Conservation (phyloP, 2,329 filamentous ascomycete genomes). For the Tolypocladium tropicale region DNA sequence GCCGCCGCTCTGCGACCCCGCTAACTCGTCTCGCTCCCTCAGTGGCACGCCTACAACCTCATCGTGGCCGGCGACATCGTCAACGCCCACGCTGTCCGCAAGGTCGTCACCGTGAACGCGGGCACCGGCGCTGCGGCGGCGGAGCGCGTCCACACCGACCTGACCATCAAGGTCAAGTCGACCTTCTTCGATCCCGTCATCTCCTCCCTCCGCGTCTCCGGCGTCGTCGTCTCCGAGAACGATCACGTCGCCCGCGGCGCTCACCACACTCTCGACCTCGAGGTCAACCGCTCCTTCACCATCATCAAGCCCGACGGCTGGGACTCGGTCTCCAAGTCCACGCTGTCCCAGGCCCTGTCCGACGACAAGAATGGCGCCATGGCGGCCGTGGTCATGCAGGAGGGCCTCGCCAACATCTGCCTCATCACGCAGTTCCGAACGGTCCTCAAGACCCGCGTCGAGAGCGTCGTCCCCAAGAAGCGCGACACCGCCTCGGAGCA, state of each 20-base stretch:
- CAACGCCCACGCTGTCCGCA: constrained; percentile 44
- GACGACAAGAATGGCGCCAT: constrained; percentile 72
- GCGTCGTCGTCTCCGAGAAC: constrained; percentile 43
- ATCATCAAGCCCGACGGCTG: constrained; percentile 75
- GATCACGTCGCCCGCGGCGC: constrained; percentile 41
- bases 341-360: constrained; percentile 68
- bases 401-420: constrained; percentile 74
- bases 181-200: constrained; percentile 48
- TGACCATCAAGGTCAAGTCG: constrained; percentile 45
- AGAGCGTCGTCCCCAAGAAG: constrained; percentile 59
- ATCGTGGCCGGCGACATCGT: constrained; percentile 43
- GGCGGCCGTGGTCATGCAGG: constrained; percentile 88
- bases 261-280: constrained; percentile 63
- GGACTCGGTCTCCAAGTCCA: constrained; percentile 79
- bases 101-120: constrained; percentile 38
- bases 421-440: constrained; percentile 74
- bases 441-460: constrained; percentile 52
- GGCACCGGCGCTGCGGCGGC: constrained; percentile 38
- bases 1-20: neutral
- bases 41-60: constrained; percentile 54
- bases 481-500: constrained; percentile 54
- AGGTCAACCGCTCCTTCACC: constrained; percentile 79
- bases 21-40: constrained; percentile 1
- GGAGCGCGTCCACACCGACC: constrained; percentile 44
- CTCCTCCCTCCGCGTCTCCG: constrained; percentile 45